Conservation (phyloP, 1,284 basidiomycete genomes). For the Rhodotorula sp. region DNA sequence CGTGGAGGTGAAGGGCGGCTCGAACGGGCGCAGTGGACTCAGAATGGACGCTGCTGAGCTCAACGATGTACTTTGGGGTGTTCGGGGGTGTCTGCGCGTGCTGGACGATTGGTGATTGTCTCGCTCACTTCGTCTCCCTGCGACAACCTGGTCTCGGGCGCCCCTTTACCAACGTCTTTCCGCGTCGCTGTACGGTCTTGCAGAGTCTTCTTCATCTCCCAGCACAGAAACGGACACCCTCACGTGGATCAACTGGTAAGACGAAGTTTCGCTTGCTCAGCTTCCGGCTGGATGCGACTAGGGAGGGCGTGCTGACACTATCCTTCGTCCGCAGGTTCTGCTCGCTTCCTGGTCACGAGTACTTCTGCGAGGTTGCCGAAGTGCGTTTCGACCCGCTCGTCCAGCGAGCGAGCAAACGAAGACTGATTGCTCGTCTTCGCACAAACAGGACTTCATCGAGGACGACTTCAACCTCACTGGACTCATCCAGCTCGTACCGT, state of each 20-base stretch:
- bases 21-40: no score
- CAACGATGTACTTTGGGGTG: no score
- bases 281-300: background rate
- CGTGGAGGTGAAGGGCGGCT: no score
- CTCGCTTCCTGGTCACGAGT: slow-evolving; percentile 96
- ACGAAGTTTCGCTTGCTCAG: background rate
- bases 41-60: no score
- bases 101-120: no score
- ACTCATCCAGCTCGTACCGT: slow-evolving; percentile 87
- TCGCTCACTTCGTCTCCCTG: background rate
- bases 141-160: background rate
- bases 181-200: no score
- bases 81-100: no score
- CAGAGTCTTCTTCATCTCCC: slow-evolving; percentile 33
- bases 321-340: slow-evolving; percentile 62
- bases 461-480: slow-evolving; percentile 99
- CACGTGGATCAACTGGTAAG: slow-evolving; percentile 90
- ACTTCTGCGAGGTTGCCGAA: slow-evolving; percentile 73
- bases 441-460: slow-evolving; percentile 83
- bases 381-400: background rate
- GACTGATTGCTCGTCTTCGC: background rate
- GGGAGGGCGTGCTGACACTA: background rate
- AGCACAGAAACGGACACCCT: slow-evolving; percentile 49
- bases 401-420: background rate
- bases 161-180: background rate